Conservation (phyloP, 2,329 filamentous ascomycete genomes). For the Cladobotryum protrusum region DNA sequence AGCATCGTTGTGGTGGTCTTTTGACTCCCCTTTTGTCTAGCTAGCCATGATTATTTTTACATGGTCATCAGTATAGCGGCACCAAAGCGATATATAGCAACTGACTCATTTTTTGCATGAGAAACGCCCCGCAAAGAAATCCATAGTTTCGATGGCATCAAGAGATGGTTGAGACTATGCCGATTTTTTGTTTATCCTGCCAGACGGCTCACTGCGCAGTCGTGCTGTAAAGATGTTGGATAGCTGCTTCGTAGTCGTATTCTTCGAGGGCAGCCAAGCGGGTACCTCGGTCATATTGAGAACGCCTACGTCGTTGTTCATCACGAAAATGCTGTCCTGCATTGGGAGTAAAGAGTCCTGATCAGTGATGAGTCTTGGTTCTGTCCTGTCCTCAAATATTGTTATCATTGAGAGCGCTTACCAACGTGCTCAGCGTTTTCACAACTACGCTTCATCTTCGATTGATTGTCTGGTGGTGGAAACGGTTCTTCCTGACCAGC, state of each 20-base stretch:
- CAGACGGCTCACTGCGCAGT: slow-evolving; percentile 2
- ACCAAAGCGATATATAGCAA: slow-evolving; percentile 15
- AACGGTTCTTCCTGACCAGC: slow-evolving; percentile 70
- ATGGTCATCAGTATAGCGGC: slow-evolving; percentile 9
- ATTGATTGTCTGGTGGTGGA: slow-evolving; percentile 73
- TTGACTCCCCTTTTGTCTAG: slow-evolving; percentile 6
- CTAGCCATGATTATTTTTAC: slow-evolving; percentile 12
- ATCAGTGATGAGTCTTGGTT: not conserved
- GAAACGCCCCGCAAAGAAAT: slow-evolving; percentile 6
- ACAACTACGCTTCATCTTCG: slow-evolving; percentile 80
- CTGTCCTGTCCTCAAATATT: not conserved
- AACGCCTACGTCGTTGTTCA: slow-evolving; percentile 69
- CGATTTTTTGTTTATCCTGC: not conserved
- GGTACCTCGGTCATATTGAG: slow-evolving; percentile 77
- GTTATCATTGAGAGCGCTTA: slow-evolving; percentile 33
- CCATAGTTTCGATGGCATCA: slow-evolving; percentile 6
- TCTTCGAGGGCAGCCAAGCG: slow-evolving; percentile 63
- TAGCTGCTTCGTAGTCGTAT: slow-evolving; percentile 43
- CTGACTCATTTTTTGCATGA: slow-evolving; percentile 4
- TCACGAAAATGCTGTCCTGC: slow-evolving; percentile 66
- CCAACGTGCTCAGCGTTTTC: slow-evolving; percentile 83
- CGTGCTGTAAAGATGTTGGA: slow-evolving; percentile 33
- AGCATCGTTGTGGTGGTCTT: not conserved
- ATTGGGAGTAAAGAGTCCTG: slow-evolving; percentile 75
- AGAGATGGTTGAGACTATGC: slow-evolving; percentile 1